A percentile compares a stretch with the other conserved stretches of the same genome.
phyloP scores from a whole-genome alignment of 352 stramenopile species.

The Phytophthora podocarpi region DNA sequence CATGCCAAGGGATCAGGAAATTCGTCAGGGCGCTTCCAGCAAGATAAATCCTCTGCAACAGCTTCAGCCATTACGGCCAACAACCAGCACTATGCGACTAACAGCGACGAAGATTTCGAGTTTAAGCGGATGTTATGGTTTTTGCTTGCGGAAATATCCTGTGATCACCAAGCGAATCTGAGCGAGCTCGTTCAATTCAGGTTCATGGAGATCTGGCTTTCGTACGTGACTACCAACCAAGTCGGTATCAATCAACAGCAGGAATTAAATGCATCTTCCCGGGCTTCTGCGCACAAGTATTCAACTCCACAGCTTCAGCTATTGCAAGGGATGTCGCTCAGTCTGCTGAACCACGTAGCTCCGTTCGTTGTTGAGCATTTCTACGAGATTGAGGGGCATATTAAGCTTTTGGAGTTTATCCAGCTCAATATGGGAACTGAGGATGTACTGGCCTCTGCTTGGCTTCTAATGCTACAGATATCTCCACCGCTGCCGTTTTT shows the following conservation, averaged over 20 bases:
- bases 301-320: constrained; percentile 51
- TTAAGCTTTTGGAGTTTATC: constrained; percentile 56
- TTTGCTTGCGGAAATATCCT: constrained; percentile 57
- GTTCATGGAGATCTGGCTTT: constrained; percentile 67
- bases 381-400: constrained; percentile 58
- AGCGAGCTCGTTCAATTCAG: constrained; percentile 67
- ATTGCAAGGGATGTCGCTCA: constrained; percentile 62
- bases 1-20: constrained; percentile 10
- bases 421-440: constrained; percentile 40
- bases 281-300: constrained; percentile 40
- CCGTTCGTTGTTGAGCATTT: constrained; percentile 62
- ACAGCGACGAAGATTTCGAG: constrained; percentile 76
- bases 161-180: constrained; percentile 56
- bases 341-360: constrained; percentile 55
- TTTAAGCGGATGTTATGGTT: constrained; percentile 85
- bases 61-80: constrained; percentile 55
- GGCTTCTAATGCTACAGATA: constrained; percentile 63
- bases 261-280: not conserved
- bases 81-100: constrained; percentile 67
- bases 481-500: constrained; percentile 30
- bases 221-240: constrained; percentile 45
- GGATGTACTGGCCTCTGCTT: constrained; percentile 47
- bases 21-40: not conserved
- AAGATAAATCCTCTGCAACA: constrained; percentile 20
- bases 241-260: constrained; percentile 4